Base-by-base conservation (phyloP, 2,329 filamentous ascomycete genomes). In the Fusarium secorum region DNA sequence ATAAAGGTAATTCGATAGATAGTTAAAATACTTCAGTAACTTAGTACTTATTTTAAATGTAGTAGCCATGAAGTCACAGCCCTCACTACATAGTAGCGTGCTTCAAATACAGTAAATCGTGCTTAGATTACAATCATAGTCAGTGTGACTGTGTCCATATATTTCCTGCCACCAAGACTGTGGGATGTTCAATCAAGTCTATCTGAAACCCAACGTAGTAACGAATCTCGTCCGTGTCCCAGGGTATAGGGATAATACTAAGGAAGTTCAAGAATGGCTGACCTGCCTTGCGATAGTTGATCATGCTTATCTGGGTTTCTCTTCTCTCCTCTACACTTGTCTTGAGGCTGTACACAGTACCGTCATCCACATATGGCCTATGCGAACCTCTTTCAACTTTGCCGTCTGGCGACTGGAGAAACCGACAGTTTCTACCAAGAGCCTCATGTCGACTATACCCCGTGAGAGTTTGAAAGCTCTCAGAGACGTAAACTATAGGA, bases 321-420 rank as follows among this genome's bases (percentile, higher is more conserved):
- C 10, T 4, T 4, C 3, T 32, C 4, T 32, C 20, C 20, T 32
- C 3, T 6, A 48, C 3, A 5, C 11, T 22, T 0, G 6, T 22
- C 28, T 11, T 22, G 4, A 48, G 20, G 7, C 1, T 5, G 4
- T 48, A 11, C 3, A 18, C 7, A 17, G 6, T 5, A 11, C 20
- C 4, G 2, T 4, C 2, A 15, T 30, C 44, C 14, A n/a, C 20
- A 14, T 8, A 30, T 11, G 4, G 13, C 3, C 8, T 15, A 0
- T 5, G 24, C 4, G 5, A 20, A 3, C 42, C 26, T 14, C 24
- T 45, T 6, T 28, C 18, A 9, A 45, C 44, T 15, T 8, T 17
- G 0, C 44, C 44, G 4, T n/a, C 20, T 18, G 45, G 28, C 1
- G 14, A 15, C 17, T 48, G 45, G 0, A 32, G 1, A 2, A 48